Percentiles rank a stretch among this genome's conserved stretches.
phyloP scores from a whole-genome alignment of 2,329 filamentous ascomycete genomes.

The Sphaerulina vaccinii region DNA sequence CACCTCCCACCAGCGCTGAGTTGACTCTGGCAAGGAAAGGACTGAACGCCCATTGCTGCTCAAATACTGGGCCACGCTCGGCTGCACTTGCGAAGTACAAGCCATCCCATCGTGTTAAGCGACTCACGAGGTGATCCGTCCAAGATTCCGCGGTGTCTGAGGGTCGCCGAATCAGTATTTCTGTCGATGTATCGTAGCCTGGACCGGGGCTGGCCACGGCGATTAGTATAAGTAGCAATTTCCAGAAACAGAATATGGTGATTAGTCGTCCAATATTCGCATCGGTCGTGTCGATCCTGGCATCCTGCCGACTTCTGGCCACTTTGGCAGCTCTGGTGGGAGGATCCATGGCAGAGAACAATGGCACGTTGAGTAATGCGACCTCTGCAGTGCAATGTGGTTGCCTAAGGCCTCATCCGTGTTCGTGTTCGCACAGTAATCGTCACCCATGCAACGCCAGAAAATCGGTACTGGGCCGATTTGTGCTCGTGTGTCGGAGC shows the following conservation, averaged over 20 bases:
- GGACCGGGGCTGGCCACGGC: slow-evolving; percentile 57
- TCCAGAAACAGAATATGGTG: slow-evolving; percentile 61
- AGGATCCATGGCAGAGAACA: background rate
- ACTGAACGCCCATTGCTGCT: slow-evolving; percentile 86
- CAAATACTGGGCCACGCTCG: slow-evolving; percentile 64
- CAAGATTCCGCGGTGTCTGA: slow-evolving; percentile 20
- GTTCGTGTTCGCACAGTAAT: background rate
- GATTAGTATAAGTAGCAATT: slow-evolving; percentile 62
- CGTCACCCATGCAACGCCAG: too few relatives aligned
- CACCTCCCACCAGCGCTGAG: slow-evolving; percentile 43
- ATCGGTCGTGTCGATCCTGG: slow-evolving; percentile 3
- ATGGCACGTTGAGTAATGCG: too few relatives aligned
- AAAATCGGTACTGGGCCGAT: too few relatives aligned
- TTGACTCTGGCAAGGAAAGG: slow-evolving; percentile 53
- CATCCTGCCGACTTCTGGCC: slow-evolving; percentile 3
- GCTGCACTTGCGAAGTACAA: slow-evolving; percentile 70
- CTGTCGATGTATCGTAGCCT: slow-evolving; percentile 77
- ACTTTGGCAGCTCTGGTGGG: background rate
- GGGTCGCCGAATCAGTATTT: slow-evolving; percentile 46
- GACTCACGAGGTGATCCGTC: slow-evolving; percentile 48
- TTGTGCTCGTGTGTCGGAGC: too few relatives aligned
- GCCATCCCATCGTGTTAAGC: slow-evolving; percentile 75
- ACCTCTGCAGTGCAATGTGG: too few relatives aligned
- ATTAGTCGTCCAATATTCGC: slow-evolving; percentile 22
- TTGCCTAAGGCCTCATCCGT: background rate